Conservation (phyloP, 1,284 basidiomycete genomes). For the Volvariella volvacea region DNA sequence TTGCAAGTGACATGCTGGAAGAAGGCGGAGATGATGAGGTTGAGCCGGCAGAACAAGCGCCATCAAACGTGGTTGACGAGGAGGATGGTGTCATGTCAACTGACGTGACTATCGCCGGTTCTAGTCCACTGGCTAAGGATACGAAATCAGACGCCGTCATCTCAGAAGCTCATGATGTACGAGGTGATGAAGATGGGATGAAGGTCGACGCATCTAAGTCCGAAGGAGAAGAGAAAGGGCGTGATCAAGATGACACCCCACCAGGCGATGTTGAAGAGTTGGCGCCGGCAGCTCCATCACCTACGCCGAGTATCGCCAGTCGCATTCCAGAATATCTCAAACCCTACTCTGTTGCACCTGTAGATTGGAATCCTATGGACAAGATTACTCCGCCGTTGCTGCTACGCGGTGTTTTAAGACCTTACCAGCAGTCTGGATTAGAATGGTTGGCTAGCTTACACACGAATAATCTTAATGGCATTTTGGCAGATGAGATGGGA, state of each 20-base stretch:
- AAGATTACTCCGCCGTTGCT: slow-evolving; percentile 74
- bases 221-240: slow-evolving; percentile 16
- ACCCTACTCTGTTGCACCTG: slow-evolving; percentile 60
- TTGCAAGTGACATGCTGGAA: slow-evolving; percentile 2
- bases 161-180: slow-evolving; percentile 6
- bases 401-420: slow-evolving; percentile 82
- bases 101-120: no score
- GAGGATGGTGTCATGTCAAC: slow-evolving; percentile 1
- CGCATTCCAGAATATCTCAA: slow-evolving; percentile 53
- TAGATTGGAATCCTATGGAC: slow-evolving; percentile 53
- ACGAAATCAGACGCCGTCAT: no score
- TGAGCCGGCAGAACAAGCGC: slow-evolving; percentile 1
- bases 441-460: slow-evolving; percentile 95
- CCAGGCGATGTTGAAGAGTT: slow-evolving; percentile 11
- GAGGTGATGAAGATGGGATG: slow-evolving; percentile 1
- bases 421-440: slow-evolving; percentile 91
- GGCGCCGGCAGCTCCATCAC: background rate
- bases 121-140: no score
- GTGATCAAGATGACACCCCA: slow-evolving; percentile 8
- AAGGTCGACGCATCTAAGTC: background rate
- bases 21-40: slow-evolving; percentile 8
- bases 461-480: slow-evolving; percentile 84
- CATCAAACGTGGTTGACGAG: slow-evolving; percentile 6
- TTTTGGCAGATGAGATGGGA: slow-evolving; percentile 91
- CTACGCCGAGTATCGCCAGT: background rate